These are phyloP conservation scores for Nakazawaea ishiwadae DNA, from an alignment of 805 yeast species.

Conservation along the genomic window DNA sequence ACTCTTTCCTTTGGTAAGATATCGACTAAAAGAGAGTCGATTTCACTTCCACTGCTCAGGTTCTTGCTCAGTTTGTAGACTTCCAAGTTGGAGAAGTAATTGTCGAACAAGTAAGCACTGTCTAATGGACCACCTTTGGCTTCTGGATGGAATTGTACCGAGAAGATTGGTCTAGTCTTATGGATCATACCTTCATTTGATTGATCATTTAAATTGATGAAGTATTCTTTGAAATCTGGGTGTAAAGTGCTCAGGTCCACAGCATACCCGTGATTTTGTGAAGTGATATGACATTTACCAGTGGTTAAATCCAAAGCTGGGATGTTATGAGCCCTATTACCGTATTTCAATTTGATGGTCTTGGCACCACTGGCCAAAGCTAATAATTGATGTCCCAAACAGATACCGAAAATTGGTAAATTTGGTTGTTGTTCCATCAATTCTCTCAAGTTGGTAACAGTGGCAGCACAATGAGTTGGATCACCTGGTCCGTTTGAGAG, in stretches of 20 bases:
- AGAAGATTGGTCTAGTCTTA: conserved; percentile 79
- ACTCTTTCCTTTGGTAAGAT: conserved; percentile 66
- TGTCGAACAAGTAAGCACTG: conserved; percentile 86
- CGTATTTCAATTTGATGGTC: conserved; percentile 90
- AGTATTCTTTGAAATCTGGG: conserved; percentile 77
- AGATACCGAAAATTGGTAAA: conserved; percentile 94
- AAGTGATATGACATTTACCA: conserved; percentile 95
- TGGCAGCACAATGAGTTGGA: conserved; percentile 83
- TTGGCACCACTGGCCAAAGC: conserved; percentile 94
- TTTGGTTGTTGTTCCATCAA: conserved; percentile 60
- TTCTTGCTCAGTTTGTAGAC: conserved; percentile 44
- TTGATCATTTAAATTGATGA: conserved; percentile 89
- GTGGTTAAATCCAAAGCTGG: conserved; percentile 89
- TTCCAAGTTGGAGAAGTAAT: conserved; percentile 68
- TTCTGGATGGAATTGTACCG: conserved; percentile 98
- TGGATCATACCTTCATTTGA: conserved; percentile 98
- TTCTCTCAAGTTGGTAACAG: conserved; percentile 68
- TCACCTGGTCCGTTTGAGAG: conserved; percentile 97
- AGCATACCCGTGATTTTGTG: conserved; percentile 98
- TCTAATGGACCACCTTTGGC: conserved; percentile 99
- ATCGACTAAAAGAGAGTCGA: conserved; percentile 48
- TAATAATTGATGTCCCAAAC: conserved; percentile 94
- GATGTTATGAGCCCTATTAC: conserved; percentile 98
- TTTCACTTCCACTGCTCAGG: conserved; percentile 36
- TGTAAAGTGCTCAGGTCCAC: conserved; percentile 80